phyloP scores from a whole-genome alignment of 495 filamentous ascomycete species.

The Xylaria bambusicola region DNA sequence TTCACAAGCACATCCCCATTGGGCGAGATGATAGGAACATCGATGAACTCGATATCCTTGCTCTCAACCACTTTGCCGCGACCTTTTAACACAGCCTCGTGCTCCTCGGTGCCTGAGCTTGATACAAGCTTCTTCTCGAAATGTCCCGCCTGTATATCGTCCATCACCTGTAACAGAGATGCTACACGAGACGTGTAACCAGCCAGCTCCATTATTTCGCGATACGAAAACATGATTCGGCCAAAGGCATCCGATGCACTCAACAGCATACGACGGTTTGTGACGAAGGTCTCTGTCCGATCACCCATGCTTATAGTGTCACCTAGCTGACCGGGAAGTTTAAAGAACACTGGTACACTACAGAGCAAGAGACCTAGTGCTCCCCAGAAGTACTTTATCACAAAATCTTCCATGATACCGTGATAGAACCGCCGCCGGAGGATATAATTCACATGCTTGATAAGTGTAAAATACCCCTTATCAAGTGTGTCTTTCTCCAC shows the following conservation, averaged over 20 bases:
- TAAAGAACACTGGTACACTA: conserved; percentile 94
- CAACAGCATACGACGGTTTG: conserved; percentile 86
- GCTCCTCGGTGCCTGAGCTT: conserved; percentile 73
- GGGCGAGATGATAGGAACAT: conserved; percentile 96
- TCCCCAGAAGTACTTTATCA: conserved; percentile 99
- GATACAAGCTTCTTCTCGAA: conserved; percentile 97
- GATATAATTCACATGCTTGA: conserved; percentile 98
- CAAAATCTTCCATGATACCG: conserved; percentile 98
- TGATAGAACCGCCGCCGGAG: conserved; percentile 87
- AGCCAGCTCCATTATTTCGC: conserved; percentile 91
- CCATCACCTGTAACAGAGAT: conserved; percentile 87
- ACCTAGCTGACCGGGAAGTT: conserved; percentile 68
- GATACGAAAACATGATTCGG: conserved; percentile 96
- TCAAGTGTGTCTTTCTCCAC: conserved; percentile 96
- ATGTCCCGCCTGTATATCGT: conserved; percentile 81
- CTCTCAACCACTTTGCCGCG: conserved; percentile 78
- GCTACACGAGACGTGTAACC: conserved; percentile 94
- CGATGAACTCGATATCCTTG: conserved; percentile 78
- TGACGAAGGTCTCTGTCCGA: conserved; percentile 92
- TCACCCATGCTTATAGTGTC: conserved; percentile 78
- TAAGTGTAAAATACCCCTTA: conserved; percentile 97
- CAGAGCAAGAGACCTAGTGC: conserved; percentile 91
- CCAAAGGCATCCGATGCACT: conserved; percentile 95
- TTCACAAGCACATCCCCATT: conserved; percentile 90
- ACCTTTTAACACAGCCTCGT: conserved; percentile 75